Percentiles rank a stretch among this genome's conserved stretches.
Conservation (phyloP, 495 filamentous ascomycete species). For the Tuber calosporum region DNA sequence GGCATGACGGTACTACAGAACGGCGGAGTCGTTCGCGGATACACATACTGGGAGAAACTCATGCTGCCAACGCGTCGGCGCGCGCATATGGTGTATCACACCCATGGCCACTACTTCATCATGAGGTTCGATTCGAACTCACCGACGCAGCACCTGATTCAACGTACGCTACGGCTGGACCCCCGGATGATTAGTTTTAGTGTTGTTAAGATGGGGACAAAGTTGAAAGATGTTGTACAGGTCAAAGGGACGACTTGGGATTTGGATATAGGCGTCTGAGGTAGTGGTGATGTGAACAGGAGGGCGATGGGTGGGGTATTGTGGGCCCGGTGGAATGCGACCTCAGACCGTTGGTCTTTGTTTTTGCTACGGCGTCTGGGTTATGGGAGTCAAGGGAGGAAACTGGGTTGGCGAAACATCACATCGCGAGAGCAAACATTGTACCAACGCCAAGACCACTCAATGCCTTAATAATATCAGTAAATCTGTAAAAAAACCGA, state of each 20-base stretch:
- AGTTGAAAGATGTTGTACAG: constrained; percentile 34
- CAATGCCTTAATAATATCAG: neutral
- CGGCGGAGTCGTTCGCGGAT: constrained; percentile 84
- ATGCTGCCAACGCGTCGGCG: constrained; percentile 65
- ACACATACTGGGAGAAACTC: constrained; percentile 91
- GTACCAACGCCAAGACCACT: neutral
- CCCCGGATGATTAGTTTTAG: constrained; percentile 82
- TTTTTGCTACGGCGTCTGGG: neutral
- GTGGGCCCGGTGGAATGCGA: neutral
- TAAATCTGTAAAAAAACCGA: neutral
- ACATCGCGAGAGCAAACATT: neutral
- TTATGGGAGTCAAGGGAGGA: neutral
- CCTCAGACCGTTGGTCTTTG: neutral
- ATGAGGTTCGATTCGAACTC: constrained; percentile 84
- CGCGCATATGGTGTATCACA: constrained; percentile 71
- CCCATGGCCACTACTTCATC: constrained; percentile 87
- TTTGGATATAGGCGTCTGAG: constrained; percentile 13
- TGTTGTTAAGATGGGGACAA: constrained; percentile 74
- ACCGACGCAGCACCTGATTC: constrained; percentile 62
- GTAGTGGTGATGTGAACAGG: neutral
- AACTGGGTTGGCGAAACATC: neutral
- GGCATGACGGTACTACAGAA: constrained; percentile 73
- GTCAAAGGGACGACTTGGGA: constrained; percentile 29
- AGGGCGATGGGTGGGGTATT: neutral
- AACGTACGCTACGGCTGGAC: constrained; percentile 71